Conservation (phyloP, 306 rosid species). For the Malus sieversii region DNA sequence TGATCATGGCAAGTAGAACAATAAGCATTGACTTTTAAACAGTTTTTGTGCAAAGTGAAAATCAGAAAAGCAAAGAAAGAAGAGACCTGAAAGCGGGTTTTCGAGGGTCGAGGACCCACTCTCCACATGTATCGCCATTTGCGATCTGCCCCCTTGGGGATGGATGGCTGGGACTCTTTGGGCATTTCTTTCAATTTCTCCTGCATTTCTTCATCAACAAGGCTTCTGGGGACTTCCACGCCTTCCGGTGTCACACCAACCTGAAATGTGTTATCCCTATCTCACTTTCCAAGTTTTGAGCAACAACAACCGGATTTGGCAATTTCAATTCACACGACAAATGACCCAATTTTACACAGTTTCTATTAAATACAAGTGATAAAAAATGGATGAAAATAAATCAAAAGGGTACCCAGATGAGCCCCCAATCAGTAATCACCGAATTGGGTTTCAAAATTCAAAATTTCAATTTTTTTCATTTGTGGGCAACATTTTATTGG, state of each 20-base stretch:
- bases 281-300: background rate
- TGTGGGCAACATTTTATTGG: background rate
- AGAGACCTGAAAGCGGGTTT: slow-evolving; percentile 76
- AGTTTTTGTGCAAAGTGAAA: background rate
- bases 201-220: slow-evolving; percentile 86
- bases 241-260: slow-evolving; percentile 95
- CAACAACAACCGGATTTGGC: background rate
- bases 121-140: slow-evolving; percentile 98
- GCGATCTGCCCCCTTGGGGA: slow-evolving; percentile 74
- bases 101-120: slow-evolving; percentile 77
- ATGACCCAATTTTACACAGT: too few relatives aligned
- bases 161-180: slow-evolving; percentile 45
- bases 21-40: background rate
- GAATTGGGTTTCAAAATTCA: background rate
- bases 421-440: background rate
- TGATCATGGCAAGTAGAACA: slow-evolving; percentile 1
- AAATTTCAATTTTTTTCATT: background rate
- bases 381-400: background rate
- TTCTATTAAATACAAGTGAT: background rate
- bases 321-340: background rate
- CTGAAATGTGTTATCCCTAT: slow-evolving; percentile 28
- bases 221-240: slow-evolving; percentile 86
- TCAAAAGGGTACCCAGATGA: background rate
- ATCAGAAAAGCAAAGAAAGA: background rate
- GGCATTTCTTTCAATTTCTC: slow-evolving; percentile 68